phyloP scores from a whole-genome alignment of 495 filamentous ascomycete genomes.

The Penicillium pulvis region DNA sequence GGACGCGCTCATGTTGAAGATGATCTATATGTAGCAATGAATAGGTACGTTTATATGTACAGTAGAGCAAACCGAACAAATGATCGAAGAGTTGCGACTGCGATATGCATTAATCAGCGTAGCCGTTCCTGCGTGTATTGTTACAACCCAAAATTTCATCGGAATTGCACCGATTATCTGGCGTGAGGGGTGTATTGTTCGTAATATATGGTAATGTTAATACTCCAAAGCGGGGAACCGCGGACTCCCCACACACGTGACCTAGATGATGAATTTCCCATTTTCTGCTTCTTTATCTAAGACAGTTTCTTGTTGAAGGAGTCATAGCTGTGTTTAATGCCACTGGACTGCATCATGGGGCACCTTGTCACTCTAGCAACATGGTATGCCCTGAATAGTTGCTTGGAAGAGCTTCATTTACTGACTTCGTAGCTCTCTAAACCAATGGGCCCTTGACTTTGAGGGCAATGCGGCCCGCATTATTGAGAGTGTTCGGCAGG shows the following conservation, averaged over 20 bases:
- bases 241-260: slow-evolving; percentile 47
- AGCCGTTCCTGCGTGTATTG: slow-evolving; percentile 9
- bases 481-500: slow-evolving; percentile 69
- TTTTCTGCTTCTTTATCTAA: slow-evolving; percentile 7
- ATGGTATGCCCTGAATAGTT: slow-evolving; percentile 27
- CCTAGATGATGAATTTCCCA: slow-evolving; percentile 17
- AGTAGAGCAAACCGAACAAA: neutral
- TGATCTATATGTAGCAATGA: neutral
- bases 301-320: neutral
- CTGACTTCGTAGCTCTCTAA: slow-evolving; percentile 35
- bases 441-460: slow-evolving; percentile 73
- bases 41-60: neutral
- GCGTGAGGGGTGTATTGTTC: slow-evolving; percentile 3
- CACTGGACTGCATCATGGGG: slow-evolving; percentile 32
- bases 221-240: slow-evolving; percentile 30
- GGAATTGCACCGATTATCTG: slow-evolving; percentile 18
- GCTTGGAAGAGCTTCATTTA: neutral
- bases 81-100: slow-evolving; percentile 1
- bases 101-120: slow-evolving; percentile 32
- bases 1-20: slow-evolving; percentile 32
- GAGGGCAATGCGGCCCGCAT: slow-evolving; percentile 77
- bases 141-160: slow-evolving; percentile 13
- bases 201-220: slow-evolving; percentile 19
- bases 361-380: slow-evolving; percentile 45
- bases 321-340: neutral